Conservation (phyloP, 169 alveolate genomes). For the Cryptosporidium canis region DNA sequence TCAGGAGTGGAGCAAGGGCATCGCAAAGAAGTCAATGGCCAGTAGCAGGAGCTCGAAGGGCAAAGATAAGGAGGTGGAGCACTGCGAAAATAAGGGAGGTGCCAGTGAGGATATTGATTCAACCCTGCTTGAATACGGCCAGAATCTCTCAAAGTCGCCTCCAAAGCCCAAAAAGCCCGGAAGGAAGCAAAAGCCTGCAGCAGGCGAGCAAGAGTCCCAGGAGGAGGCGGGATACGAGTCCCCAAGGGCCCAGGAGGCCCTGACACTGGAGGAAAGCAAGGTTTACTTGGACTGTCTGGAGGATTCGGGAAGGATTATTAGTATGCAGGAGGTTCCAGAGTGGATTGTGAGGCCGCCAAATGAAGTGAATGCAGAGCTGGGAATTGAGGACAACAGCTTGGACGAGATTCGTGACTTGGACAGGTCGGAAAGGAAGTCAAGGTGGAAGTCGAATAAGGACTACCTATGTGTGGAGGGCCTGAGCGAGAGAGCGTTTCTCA, state of each 20-base stretch:
- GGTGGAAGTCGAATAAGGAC: conserved; percentile 62
- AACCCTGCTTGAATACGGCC: not conserved
- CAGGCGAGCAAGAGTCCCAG: not conserved
- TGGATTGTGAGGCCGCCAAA: conserved; percentile 70
- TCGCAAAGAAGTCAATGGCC: not conserved
- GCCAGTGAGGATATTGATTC: not conserved
- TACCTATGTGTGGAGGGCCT: conserved; percentile 56
- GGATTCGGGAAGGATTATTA: conserved; percentile 39
- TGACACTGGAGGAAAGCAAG: conserved; percentile 18
- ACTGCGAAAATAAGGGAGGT: not conserved
- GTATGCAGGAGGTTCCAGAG: conserved; percentile 40
- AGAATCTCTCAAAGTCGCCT: conserved; percentile 39
- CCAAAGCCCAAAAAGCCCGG: conserved; percentile 56
- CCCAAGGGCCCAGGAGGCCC: not conserved
- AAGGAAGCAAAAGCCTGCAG: conserved; percentile 24
- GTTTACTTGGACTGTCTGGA: conserved; percentile 37
- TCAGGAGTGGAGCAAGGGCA: conserved; percentile 34
- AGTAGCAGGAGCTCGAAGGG: not conserved
- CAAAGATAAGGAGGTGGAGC: not conserved
- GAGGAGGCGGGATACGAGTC: not conserved
- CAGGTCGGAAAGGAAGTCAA: conserved; percentile 33
- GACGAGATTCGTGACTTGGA: conserved; percentile 9
- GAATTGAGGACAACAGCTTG: conserved; percentile 5
- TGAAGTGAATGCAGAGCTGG: conserved; percentile 65
- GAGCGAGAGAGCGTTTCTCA: conserved; percentile 52